Evolutionary conservation across 805 yeast genomes (phyloP).

Genomic region (Hanseniaspora occidentalis): DNA sequence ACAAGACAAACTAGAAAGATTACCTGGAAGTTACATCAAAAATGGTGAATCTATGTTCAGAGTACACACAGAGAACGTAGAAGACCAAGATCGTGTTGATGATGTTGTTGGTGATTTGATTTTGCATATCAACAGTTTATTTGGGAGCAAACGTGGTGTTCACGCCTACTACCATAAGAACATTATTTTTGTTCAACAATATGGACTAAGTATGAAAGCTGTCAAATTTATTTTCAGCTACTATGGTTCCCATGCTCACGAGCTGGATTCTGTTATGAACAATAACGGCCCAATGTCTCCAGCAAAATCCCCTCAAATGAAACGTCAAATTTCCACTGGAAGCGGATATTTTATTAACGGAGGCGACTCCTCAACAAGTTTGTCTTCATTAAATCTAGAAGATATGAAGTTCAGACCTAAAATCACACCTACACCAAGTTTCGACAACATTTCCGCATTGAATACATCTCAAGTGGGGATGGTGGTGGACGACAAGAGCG

Average conservation of each 20-base stretch:
- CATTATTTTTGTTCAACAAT: slow-evolving; percentile 60
- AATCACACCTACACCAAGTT: slow-evolving; percentile 1
- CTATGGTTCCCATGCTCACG: slow-evolving; percentile 14
- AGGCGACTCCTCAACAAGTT: neutral
- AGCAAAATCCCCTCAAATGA: slow-evolving; percentile 2
- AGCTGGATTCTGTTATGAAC: slow-evolving; percentile 12
- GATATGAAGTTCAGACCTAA: neutral
- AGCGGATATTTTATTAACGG: neutral
- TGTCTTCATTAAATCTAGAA: neutral
- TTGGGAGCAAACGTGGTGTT: slow-evolving; percentile 40
- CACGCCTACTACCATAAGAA: slow-evolving; percentile 69
- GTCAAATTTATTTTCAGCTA: slow-evolving; percentile 37
- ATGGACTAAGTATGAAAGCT: slow-evolving; percentile 44
- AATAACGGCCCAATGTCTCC: slow-evolving; percentile 15
- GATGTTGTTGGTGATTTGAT: slow-evolving; percentile 73
- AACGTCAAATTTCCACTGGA: neutral
- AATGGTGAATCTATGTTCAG: slow-evolving; percentile 65
- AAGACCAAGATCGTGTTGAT: slow-evolving; percentile 48
- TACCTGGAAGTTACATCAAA: slow-evolving; percentile 67
- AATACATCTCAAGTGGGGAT: slow-evolving; percentile 2
- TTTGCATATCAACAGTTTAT: slow-evolving; percentile 70
- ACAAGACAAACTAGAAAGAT: slow-evolving; percentile 44
- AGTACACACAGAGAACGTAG: slow-evolving; percentile 61
- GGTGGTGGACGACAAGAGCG: slow-evolving; percentile 3
- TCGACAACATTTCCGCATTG: neutral